A percentile compares a stretch with the other conserved stretches of the same genome.
These are phyloP conservation scores for Hypsizygus ulmarius DNA, from an alignment of 1,284 basidiomycete genomes.

Conservation along the genomic window DNA sequence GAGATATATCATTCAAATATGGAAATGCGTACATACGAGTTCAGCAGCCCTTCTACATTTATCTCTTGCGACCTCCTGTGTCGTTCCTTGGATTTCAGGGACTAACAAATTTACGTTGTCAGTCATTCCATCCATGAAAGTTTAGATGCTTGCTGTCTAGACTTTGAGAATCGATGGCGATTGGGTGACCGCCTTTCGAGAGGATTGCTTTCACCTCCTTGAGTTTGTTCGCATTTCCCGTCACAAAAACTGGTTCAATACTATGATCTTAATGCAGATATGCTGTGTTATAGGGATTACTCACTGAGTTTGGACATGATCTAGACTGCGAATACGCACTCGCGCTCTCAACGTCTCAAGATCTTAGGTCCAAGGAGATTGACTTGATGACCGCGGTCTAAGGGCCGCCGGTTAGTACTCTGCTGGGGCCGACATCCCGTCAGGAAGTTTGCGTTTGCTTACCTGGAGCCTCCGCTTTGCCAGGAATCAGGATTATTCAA, in stretches of 20 bases:
- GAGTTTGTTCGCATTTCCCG: constrained; percentile 93
- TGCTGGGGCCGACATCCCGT: no score
- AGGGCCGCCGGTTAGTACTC: no score
- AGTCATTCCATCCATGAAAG: not conserved
- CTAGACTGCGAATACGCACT: no score
- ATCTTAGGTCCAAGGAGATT: no score
- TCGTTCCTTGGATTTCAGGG: constrained; percentile 93
- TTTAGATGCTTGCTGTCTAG: constrained; percentile 58
- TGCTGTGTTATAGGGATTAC: not conserved
- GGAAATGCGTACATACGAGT: constrained; percentile 44
- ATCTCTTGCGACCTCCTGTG: constrained; percentile 84
- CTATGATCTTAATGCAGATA: not conserved
- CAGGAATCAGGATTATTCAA: no score
- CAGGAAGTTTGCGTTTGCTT: no score
- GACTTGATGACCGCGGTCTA: no score
- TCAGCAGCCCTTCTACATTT: constrained; percentile 89
- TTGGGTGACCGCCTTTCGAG: constrained; percentile 47
- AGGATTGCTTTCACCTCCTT: constrained; percentile 84
- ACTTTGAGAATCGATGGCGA: constrained; percentile 66
- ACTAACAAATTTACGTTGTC: constrained; percentile 45
- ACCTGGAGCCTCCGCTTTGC: no score
- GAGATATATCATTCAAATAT: not conserved
- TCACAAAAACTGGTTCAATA: constrained; percentile 78
- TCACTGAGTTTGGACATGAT: constrained; percentile 20
- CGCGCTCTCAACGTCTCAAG: no score